Base-by-base conservation (phyloP, 2,329 filamentous ascomycete genomes). In the Hypocreales sp. region DNA sequence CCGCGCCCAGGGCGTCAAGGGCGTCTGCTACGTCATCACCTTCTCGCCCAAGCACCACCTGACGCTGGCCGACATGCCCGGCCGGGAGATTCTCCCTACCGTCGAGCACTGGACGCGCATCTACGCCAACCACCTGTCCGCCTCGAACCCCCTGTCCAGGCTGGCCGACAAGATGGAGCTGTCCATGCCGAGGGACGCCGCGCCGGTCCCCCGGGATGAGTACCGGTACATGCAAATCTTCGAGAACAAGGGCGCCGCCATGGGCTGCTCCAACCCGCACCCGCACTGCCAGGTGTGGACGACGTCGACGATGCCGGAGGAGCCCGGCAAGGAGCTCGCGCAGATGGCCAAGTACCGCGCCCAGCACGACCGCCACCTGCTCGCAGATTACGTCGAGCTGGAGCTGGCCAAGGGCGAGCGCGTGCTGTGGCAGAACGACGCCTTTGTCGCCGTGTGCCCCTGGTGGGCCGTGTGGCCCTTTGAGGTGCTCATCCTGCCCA, bases 391-490 rank as follows among this genome's bases (percentile, higher is more conserved):
- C 46, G 83, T 79, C 2, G 67, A 73, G 43, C 60, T 94, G 4
- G 90, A 98, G 51, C 59, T 76, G 28, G 65, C 75, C 41, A 92
- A 92, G 56, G 58, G 73, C 39, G 84, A 93, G 54, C 73, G 90
- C 8, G 67, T 92, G 7, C 79, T 98, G 0, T 93, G 80, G 48
- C 75, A 92, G 50, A 98, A 98, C 48, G 68, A 69, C 8, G 64
- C 64, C 1, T 98, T 95, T 51, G 58, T 93, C 22, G 77, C 86
- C 0, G 70, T 95, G 11, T 93, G 86, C 44, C 90, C 90, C 0
- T 98, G 90, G 84, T 98, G 90, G 90, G 90, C 83, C 1, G 67
- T 83, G 12, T 98, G 90, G 90, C 90, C 90, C 0, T 98, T 94
- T 35, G 90, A 98, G 60, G 79, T 87, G 25, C 79, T 98, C 61